phyloP scores from a whole-genome alignment of 2,329 filamentous ascomycete species.

The Arthroderma sp. region DNA sequence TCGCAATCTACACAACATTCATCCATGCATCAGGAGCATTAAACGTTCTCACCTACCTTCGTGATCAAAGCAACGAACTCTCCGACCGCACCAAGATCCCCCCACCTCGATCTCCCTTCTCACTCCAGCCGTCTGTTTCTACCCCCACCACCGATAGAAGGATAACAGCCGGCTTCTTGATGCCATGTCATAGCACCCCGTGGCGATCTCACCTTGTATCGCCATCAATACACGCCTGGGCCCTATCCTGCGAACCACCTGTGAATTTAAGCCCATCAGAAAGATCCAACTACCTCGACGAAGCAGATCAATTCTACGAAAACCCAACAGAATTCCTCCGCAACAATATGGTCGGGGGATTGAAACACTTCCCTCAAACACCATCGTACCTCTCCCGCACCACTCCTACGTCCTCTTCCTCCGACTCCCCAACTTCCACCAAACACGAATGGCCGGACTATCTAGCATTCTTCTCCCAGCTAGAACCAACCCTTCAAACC shows the following conservation, averaged over 20 bases:
- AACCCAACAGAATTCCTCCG: constrained; percentile 47
- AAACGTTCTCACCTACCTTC: constrained; percentile 59
- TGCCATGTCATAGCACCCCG: constrained; percentile 90
- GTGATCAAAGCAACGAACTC: constrained; percentile 55
- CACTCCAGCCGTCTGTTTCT: constrained; percentile 2
- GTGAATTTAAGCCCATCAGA: constrained; percentile 49
- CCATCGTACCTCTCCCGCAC: constrained; percentile 18
- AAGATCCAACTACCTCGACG: constrained; percentile 62
- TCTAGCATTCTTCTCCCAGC: constrained; percentile 42
- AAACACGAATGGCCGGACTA: constrained; percentile 35
- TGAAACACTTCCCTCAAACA: constrained; percentile 20
- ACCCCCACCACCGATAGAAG: constrained; percentile 15
- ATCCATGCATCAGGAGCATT: constrained; percentile 73
- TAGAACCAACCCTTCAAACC: constrained; percentile 37
- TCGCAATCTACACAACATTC: constrained; percentile 61
- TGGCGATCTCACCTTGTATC: constrained; percentile 83
- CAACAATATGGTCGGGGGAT: constrained; percentile 36
- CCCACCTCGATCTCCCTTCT: constrained; percentile 1
- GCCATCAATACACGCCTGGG: constrained; percentile 62
- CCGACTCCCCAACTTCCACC: not conserved
- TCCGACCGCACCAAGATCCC: constrained; percentile 16
- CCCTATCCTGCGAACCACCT: constrained; percentile 81
- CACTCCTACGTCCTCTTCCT: constrained; percentile 2
- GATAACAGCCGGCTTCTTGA: constrained; percentile 62
- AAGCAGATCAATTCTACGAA: constrained; percentile 81